phyloP scores from a whole-genome alignment of 305 asterid species.

The Fraxinus floribunda region DNA sequence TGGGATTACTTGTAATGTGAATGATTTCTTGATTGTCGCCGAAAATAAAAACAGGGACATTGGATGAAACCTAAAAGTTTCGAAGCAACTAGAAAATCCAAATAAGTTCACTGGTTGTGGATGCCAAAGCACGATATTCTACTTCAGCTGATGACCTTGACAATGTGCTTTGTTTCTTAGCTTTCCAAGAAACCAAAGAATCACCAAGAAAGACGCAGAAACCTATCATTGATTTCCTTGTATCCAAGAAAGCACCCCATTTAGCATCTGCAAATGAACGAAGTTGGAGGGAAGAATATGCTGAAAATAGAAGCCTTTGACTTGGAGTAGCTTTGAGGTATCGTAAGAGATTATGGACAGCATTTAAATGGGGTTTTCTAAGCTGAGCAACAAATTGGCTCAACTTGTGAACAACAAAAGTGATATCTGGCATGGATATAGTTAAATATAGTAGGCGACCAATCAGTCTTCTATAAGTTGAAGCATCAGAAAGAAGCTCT shows the following conservation, averaged over 20 bases:
- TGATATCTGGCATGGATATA: background rate
- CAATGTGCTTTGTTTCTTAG: background rate
- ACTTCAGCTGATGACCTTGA: background rate
- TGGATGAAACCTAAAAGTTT: background rate
- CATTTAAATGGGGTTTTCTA: background rate
- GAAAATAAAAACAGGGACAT: background rate
- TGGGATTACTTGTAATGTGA: no score
- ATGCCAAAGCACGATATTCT: background rate
- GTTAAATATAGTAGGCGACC: background rate
- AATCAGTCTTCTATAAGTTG: background rate
- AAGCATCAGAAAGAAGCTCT: background rate
- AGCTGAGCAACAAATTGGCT: background rate
- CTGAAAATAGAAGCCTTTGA: background rate
- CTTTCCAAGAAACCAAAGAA: background rate
- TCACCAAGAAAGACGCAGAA: background rate
- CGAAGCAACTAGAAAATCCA: conserved; percentile 28
- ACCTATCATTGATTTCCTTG: background rate
- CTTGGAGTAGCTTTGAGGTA: background rate
- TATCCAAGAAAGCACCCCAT: conserved; percentile 5
- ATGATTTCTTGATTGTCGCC: no score
- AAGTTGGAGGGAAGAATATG: background rate
- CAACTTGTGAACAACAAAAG: background rate
- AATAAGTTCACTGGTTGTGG: background rate
- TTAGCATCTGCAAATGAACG: background rate
- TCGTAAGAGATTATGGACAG: background rate